Conservation (phyloP, 345 rosid genomes). For the Passiflora organensis region DNA sequence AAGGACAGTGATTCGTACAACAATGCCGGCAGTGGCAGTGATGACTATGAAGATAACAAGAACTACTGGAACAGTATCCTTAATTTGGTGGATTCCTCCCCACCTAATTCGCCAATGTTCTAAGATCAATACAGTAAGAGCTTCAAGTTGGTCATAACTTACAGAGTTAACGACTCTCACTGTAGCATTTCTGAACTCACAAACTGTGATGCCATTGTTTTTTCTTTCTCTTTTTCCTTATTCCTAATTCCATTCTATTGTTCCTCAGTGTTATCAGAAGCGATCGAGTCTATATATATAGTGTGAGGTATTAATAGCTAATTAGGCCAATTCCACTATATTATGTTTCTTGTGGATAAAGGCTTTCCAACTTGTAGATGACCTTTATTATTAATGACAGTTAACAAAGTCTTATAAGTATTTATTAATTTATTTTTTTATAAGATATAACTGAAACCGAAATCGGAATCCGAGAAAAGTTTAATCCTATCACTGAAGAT, state of each 20-base stretch:
- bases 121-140: constrained; percentile 8
- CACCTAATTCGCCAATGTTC: constrained; percentile 68
- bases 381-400: constrained; percentile 2
- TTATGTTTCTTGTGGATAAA: background rate
- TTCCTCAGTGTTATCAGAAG: background rate
- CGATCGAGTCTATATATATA: background rate
- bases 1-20: constrained; percentile 9
- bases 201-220: too few species aligned
- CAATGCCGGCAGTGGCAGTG: constrained; percentile 33
- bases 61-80: constrained; percentile 95
- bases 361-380: background rate
- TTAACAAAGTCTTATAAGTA: background rate
- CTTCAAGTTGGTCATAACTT: too few species aligned
- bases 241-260: too few species aligned
- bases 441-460: too few species aligned
- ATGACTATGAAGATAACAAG: constrained; percentile 74
- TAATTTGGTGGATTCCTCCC: constrained; percentile 82
- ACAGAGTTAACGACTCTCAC: too few species aligned
- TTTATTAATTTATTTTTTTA: too few species aligned
- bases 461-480: too few species aligned
- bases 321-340: background rate
- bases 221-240: background rate
- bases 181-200: too few species aligned
- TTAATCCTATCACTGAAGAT: too few species aligned
- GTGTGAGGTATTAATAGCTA: constrained; percentile 10